Percentiles rank a stretch among this genome's conserved stretches.
Conservation (phyloP, 1,139 yeast species). For the Candida dubliniensis region DNA sequence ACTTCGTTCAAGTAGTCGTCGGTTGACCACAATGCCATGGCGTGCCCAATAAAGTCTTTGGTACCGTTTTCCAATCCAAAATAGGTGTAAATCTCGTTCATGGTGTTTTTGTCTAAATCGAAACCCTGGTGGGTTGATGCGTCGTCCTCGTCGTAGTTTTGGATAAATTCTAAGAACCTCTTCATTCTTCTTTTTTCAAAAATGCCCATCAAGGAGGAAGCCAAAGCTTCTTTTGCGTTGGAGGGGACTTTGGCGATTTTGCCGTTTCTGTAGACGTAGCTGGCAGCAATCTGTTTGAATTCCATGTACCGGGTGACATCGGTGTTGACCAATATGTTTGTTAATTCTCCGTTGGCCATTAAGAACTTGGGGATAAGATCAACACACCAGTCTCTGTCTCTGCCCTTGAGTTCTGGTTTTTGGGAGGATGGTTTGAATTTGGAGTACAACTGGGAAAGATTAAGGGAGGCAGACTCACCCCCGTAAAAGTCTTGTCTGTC, state of each 20-base stretch:
- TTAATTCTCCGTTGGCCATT: conserved; percentile 97
- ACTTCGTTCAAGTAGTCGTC: conserved; percentile 88
- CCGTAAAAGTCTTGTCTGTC: conserved; percentile 98
- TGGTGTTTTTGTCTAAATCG: conserved; percentile 82
- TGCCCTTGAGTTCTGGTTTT: conserved; percentile 74
- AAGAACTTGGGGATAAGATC: conserved; percentile 95
- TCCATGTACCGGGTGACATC: conserved; percentile 95
- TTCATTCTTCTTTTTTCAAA: conserved; percentile 96
- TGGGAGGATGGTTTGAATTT: conserved; percentile 71
- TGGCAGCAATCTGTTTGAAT: conserved; percentile 92
- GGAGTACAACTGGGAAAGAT: conserved; percentile 60
- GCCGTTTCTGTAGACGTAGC: conserved; percentile 89
- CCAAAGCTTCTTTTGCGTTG: conserved; percentile 85
- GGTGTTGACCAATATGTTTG: conserved; percentile 91
- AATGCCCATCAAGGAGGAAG: conserved; percentile 90
- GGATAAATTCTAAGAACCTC: conserved; percentile 84
- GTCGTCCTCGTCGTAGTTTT: conserved; percentile 77
- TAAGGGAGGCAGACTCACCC: conserved; percentile 71
- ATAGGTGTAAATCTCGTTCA: conserved; percentile 87
- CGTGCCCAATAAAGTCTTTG: conserved; percentile 95
- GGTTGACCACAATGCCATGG: conserved; percentile 96
- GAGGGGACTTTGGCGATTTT: conserved; percentile 95
- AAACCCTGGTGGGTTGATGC: conserved; percentile 81
- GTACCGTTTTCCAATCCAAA: conserved; percentile 93
- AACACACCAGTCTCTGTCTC: conserved; percentile 97